phyloP scores from a whole-genome alignment of 257 asterid genomes.

The Solanum sejunctum region DNA sequence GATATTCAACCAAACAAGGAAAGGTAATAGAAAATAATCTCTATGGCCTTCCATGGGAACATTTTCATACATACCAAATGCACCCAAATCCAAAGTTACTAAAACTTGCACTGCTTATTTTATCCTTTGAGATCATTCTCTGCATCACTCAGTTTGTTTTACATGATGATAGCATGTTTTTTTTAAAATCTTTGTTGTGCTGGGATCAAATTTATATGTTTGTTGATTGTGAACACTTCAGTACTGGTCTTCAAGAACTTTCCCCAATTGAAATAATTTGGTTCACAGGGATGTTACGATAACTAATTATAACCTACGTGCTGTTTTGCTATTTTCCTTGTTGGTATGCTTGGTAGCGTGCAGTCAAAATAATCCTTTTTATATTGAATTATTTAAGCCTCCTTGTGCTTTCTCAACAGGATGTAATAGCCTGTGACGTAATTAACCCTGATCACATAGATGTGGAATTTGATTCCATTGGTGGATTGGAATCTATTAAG shows the following conservation, averaged over 20 bases:
- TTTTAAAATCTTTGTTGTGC: background rate
- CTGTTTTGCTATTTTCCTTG: background rate
- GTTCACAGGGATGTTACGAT: background rate
- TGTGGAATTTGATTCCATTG: conserved; percentile 66
- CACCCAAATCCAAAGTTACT: background rate
- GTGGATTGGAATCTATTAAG: conserved; percentile 84
- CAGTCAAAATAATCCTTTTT: background rate
- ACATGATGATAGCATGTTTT: background rate
- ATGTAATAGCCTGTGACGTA: conserved; percentile 90
- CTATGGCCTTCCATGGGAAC: background rate
- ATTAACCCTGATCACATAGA: conserved; percentile 73
- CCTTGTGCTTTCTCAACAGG: conserved; percentile 27
- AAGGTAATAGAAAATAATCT: background rate
- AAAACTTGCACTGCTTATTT: background rate
- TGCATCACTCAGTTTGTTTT: background rate
- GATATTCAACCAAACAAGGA: background rate
- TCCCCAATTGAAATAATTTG: background rate
- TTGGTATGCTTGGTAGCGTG: background rate
- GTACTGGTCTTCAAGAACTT: background rate
- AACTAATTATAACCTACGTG: background rate
- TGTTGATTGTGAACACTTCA: background rate
- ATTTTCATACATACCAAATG: background rate
- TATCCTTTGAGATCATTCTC: background rate
- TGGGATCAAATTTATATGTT: background rate
- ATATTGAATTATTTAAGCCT: background rate